Conservation (phyloP, 257 asterid genomes). For the Nicotiana benthamiana region DNA sequence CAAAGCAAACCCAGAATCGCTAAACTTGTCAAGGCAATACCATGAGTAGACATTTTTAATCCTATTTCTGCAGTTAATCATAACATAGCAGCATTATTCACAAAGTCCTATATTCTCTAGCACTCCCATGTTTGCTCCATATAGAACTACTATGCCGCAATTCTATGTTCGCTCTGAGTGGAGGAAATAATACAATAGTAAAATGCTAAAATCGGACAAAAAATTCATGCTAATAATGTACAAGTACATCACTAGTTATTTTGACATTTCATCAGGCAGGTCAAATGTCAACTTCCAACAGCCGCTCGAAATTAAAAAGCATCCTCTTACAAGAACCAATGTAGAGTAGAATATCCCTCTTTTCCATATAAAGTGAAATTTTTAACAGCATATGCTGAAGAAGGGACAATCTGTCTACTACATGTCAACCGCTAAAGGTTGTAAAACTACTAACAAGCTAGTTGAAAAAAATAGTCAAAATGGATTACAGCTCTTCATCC, state of each 20-base stretch:
- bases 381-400: not conserved
- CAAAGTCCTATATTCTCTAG: not conserved
- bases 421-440: not conserved
- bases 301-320: not conserved
- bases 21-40: not conserved
- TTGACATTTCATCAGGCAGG: not conserved
- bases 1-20: not conserved
- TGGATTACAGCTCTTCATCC: not conserved
- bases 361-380: not conserved
- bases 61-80: not conserved
- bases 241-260: not conserved
- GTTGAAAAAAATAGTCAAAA: not conserved
- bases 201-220: no score
- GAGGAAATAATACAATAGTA: not conserved
- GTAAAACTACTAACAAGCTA: not conserved
- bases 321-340: not conserved
- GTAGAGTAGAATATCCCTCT: not conserved
- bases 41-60: not conserved
- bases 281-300: not conserved
- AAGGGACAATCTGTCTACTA: not conserved
- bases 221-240: not conserved
- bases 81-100: not conserved
- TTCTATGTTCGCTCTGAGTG: not conserved
- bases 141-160: not conserved
- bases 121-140: not conserved